Evolutionary conservation across 495 filamentous ascomycete genomes (phyloP).

Genomic region (Hapsidospora chrysogenum): DNA sequence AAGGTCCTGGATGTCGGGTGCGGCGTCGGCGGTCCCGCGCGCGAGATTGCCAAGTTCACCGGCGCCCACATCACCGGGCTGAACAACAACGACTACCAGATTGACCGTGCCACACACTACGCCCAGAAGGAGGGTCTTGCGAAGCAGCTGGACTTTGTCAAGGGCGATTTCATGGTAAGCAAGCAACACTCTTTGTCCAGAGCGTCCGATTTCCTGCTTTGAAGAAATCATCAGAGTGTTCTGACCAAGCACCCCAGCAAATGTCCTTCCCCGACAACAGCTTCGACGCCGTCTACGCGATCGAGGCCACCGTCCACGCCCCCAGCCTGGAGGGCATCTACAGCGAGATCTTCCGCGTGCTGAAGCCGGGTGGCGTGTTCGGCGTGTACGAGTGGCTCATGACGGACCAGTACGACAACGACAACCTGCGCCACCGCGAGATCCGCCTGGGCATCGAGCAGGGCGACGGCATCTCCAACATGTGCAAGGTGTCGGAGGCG

Average conservation of each 20-base stretch:
- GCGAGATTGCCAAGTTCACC: slow-evolving; percentile 92
- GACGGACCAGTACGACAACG: slow-evolving; percentile 89
- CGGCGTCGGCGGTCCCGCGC: slow-evolving; percentile 92
- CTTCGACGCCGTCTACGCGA: slow-evolving; percentile 96
- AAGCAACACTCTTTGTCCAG: neutral
- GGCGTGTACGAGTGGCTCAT: slow-evolving; percentile 99
- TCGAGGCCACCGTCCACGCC: slow-evolving; percentile 93
- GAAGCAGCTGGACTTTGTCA: slow-evolving; percentile 71
- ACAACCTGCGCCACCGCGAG: slow-evolving; percentile 70
- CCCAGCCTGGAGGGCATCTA: slow-evolving; percentile 92
- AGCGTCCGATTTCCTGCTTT: neutral
- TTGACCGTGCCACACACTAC: slow-evolving; percentile 80
- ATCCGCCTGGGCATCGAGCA: slow-evolving; percentile 93
- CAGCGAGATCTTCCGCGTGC: slow-evolving; percentile 79
- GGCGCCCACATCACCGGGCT: slow-evolving; percentile 78
- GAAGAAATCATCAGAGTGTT: neutral
- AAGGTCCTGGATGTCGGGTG: slow-evolving; percentile 93
- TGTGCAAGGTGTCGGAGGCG: slow-evolving; percentile 75
- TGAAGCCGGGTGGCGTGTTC: slow-evolving; percentile 92
- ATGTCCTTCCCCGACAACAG: slow-evolving; percentile 86
- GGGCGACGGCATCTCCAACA: slow-evolving; percentile 96
- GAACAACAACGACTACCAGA: slow-evolving; percentile 99
- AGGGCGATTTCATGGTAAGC: slow-evolving; percentile 91
- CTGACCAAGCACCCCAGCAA: slow-evolving; percentile 38
- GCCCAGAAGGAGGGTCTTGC: slow-evolving; percentile 66